Conservation (phyloP, 2,329 filamentous ascomycete genomes). For the Dactylellina cionopaga region DNA sequence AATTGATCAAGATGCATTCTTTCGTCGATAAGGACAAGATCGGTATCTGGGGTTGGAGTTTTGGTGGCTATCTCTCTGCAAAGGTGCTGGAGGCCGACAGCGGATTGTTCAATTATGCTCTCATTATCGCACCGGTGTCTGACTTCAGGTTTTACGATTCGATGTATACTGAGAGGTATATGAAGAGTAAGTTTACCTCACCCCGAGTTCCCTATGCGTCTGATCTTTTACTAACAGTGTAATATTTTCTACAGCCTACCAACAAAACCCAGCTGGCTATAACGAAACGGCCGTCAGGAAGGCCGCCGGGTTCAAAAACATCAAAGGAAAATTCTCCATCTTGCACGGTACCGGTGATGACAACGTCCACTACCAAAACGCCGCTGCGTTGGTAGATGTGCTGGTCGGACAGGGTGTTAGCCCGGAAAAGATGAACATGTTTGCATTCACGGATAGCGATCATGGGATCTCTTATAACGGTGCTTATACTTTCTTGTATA, state of each 20-base stretch:
- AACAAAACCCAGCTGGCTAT: conserved; percentile 70
- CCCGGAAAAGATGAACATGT: conserved; percentile 71
- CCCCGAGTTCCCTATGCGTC: neutral
- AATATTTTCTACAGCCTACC: conserved; percentile 58
- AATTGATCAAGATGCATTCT: conserved; percentile 63
- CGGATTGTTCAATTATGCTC: conserved; percentile 70
- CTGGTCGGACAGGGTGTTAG: conserved; percentile 70
- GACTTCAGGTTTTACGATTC: conserved; percentile 78
- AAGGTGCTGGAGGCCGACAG: conserved; percentile 74
- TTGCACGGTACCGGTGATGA: conserved; percentile 76
- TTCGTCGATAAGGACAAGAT: conserved; percentile 71
- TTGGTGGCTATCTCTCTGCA: conserved; percentile 72
- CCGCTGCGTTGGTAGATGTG: conserved; percentile 70
- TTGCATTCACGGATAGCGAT: conserved; percentile 73
- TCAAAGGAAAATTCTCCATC: conserved; percentile 70
- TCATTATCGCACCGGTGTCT: conserved; percentile 73
- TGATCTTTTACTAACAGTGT: neutral
- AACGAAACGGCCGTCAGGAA: conserved; percentile 70
- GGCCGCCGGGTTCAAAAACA: conserved; percentile 70
- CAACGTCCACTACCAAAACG: conserved; percentile 77
- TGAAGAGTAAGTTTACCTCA: conserved; percentile 66
- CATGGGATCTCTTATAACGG: conserved; percentile 71
- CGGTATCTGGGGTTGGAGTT: conserved; percentile 76
- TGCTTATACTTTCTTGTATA: conserved; percentile 69
- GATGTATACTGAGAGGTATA: conserved; percentile 78